Evolutionary conservation across 2,329 filamentous ascomycete genomes (phyloP).

Genomic region (Fusarium metavorans): DNA sequence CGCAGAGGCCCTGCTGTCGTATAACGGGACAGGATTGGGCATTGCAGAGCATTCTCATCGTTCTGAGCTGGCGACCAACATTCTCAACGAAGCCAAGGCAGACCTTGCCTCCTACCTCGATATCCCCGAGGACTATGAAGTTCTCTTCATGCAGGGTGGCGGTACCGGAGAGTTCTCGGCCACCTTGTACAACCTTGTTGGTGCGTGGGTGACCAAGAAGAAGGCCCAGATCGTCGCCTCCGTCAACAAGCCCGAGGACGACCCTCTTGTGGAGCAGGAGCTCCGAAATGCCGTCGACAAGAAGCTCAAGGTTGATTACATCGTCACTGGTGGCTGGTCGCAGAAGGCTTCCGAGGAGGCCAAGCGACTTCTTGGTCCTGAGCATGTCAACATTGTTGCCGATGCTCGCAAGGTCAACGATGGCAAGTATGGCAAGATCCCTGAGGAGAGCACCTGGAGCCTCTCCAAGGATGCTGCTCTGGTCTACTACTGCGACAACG

Average conservation of each 20-base stretch:
- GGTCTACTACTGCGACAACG: conserved; percentile 93
- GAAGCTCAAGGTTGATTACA: conserved; percentile 86
- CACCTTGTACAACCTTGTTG: conserved; percentile 84
- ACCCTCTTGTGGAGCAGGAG: conserved; percentile 66
- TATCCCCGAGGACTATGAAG: conserved; percentile 87
- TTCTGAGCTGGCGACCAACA: conserved; percentile 79
- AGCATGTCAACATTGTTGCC: conserved; percentile 80
- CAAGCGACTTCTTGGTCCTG: conserved; percentile 77
- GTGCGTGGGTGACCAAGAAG: conserved; percentile 82
- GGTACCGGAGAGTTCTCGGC: conserved; percentile 89
- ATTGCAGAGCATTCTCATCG: conserved; percentile 72
- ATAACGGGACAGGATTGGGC: no score
- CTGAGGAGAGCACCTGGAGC: conserved; percentile 81
- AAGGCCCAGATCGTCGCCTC: conserved; percentile 69
- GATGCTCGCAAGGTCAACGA: conserved; percentile 75
- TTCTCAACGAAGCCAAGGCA: conserved; percentile 83
- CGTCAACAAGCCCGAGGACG: conserved; percentile 60
- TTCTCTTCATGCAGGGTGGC: conserved; percentile 89
- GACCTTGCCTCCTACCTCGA: conserved; percentile 80
- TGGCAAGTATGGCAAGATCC: conserved; percentile 89
- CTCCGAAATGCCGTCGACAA: conserved; percentile 73
- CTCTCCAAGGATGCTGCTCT: conserved; percentile 77
- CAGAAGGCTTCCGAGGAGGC: conserved; percentile 91
- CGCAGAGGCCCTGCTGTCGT: no score
- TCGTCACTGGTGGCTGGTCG: conserved; percentile 90